Evolutionary conservation across 371 early-diverging fungal species (phyloP).

Genomic region (Mortierella sp.): DNA sequence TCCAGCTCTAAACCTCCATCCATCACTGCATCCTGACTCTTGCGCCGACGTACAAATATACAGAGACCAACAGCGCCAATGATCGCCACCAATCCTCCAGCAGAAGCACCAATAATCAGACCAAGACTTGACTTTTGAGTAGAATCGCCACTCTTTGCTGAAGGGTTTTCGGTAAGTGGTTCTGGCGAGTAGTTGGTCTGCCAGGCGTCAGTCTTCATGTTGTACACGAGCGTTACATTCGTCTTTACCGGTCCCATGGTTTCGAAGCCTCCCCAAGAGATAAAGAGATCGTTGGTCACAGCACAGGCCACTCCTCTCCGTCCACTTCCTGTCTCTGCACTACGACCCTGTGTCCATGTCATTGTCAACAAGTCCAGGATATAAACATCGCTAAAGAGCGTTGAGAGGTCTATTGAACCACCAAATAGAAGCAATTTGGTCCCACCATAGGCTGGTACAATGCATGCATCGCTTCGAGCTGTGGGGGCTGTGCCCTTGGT

Average conservation of each 20-base stretch:
- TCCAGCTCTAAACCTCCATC: no score
- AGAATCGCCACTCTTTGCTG: no score
- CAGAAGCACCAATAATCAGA: no score
- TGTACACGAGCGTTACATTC: conserved; percentile 19
- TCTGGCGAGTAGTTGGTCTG: conserved; percentile 7
- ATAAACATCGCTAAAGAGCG: conserved; percentile 12
- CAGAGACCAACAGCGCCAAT: no score
- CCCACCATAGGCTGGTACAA: conserved; percentile 13
- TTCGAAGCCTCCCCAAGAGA: conserved; percentile 2
- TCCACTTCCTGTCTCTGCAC: neutral
- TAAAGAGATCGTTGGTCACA: neutral
- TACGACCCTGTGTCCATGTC: conserved; percentile 19
- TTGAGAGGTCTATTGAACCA: neutral
- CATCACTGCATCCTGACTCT: no score
- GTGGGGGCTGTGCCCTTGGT: neutral
- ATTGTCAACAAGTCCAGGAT: conserved; percentile 18
- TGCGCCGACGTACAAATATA: no score
- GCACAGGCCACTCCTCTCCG: neutral
- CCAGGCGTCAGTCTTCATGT: conserved; percentile 31
- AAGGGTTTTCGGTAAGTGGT: no score
- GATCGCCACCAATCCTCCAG: no score
- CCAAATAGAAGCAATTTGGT: conserved; percentile 31
- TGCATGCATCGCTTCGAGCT: neutral
- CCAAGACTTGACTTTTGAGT: no score
- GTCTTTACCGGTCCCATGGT: neutral